These are phyloP conservation scores for Canavalia ensiformis DNA, from an alignment of 306 rosid species.

Conservation along the genomic window DNA sequence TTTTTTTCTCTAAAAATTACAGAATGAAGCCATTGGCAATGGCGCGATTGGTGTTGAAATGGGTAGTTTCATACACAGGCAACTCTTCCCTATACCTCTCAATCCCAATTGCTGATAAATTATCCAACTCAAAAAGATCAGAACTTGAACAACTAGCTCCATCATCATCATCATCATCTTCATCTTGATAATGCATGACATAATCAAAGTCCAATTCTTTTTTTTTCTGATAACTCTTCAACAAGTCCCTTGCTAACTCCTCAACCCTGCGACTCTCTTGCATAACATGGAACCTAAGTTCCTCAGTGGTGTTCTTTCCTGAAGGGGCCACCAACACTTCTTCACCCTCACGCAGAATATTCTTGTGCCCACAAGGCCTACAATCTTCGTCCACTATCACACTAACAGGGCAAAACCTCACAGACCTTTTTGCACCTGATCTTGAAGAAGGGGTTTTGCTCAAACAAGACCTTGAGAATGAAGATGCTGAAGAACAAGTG, in stretches of 20 bases:
- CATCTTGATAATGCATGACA: conserved; percentile 58
- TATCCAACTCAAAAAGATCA: conserved; percentile 96
- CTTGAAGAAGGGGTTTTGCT: conserved; percentile 85
- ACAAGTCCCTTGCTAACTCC: conserved; percentile 68
- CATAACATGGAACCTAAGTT: conserved; percentile 60
- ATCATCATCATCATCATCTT: conserved; percentile 75
- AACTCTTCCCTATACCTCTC: conserved; percentile 87
- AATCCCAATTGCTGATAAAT: conserved; percentile 83
- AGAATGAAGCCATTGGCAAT: conserved; percentile 80
- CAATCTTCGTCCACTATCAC: conserved; percentile 88
- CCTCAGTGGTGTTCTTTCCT: conserved; percentile 46
- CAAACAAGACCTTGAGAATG: conserved; percentile 90
- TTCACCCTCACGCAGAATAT: conserved; percentile 47
- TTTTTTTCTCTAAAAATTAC: conserved; percentile 57
- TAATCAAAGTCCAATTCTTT: conserved; percentile 45
- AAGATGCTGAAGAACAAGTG: conserved; percentile 85
- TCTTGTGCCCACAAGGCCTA: conserved; percentile 84
- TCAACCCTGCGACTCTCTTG: conserved; percentile 67
- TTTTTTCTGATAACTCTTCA: conserved; percentile 66
- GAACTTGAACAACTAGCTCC: conserved; percentile 84
- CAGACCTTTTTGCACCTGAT: conserved; percentile 75
- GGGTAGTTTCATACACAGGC: conserved; percentile 97
- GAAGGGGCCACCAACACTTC: conserved; percentile 38
- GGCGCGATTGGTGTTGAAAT: conserved; percentile 81
- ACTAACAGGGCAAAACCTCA: conserved; percentile 87